Evolutionary conservation across 2,329 filamentous ascomycete genomes (phyloP).

Genomic region (Exophiala viscosa): DNA sequence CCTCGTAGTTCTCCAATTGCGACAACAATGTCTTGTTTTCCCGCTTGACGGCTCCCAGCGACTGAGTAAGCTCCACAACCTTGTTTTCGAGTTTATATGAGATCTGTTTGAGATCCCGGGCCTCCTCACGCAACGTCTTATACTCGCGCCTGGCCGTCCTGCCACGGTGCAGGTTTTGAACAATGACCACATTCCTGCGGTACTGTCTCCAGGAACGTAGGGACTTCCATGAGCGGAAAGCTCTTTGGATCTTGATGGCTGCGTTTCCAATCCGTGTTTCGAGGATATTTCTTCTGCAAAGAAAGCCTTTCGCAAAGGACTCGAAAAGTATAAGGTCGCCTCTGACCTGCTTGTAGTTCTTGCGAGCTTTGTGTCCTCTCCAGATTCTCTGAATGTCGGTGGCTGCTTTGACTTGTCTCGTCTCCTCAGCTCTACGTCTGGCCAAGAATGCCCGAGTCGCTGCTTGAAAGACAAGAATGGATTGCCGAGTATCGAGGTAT

Average conservation of each 20-base stretch:
- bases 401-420: constrained; percentile 78
- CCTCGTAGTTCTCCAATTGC: constrained; percentile 94
- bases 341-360: constrained; percentile 71
- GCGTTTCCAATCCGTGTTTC: constrained; percentile 92
- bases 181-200: constrained; percentile 79
- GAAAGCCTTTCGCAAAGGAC: constrained; percentile 84
- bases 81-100: constrained; percentile 99
- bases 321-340: constrained; percentile 84
- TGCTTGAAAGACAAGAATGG: constrained; percentile 77
- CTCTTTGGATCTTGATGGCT: constrained; percentile 82
- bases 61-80: constrained; percentile 96
- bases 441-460: constrained; percentile 73
- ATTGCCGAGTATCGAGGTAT: constrained; percentile 80
- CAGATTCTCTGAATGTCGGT: constrained; percentile 94
- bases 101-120: constrained; percentile 97
- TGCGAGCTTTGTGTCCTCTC: constrained; percentile 87
- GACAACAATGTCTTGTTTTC: constrained; percentile 87
- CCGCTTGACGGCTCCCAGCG: constrained; percentile 82
- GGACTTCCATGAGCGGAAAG: constrained; percentile 77
- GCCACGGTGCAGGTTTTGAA: constrained; percentile 92
- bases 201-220: constrained; percentile 81
- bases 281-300: constrained; percentile 86
- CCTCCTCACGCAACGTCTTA: constrained; percentile 89
- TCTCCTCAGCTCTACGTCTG: constrained; percentile 71
- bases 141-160: constrained; percentile 75